phyloP scores from a whole-genome alignment of 2,329 filamentous ascomycete species.

The Aureobasidium musti region DNA sequence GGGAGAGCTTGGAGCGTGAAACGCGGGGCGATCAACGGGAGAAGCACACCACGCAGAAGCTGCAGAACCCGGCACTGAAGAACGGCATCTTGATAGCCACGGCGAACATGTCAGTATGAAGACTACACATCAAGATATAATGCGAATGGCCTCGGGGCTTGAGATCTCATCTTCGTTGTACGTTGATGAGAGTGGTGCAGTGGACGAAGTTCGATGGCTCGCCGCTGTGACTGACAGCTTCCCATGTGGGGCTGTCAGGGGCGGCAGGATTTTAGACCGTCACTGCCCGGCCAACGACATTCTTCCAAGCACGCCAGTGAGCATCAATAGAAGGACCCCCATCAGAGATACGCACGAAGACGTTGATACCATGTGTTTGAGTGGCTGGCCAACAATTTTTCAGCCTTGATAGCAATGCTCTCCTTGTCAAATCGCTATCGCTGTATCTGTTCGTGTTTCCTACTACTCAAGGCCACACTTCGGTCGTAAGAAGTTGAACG shows the following conservation, averaged over 20 bases:
- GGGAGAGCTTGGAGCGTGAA: neutral
- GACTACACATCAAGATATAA: neutral
- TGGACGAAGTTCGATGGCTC: neutral
- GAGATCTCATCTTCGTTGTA: neutral
- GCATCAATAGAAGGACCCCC: neutral
- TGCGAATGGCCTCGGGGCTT: neutral
- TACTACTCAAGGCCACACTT: neutral
- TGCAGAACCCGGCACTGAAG: neutral
- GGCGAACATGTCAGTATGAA: neutral
- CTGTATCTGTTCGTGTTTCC: neutral
- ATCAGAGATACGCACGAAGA: neutral
- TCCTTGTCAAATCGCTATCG: too few species aligned
- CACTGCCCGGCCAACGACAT: neutral
- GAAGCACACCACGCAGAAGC: neutral
- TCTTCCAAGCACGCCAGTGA: neutral
- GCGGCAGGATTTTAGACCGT: neutral
- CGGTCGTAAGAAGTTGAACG: neutral
- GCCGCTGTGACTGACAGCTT: too few species aligned
- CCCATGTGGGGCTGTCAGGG: too few species aligned
- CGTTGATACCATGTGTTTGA: too few species aligned
- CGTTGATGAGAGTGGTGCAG: neutral
- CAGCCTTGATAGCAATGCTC: too few species aligned
- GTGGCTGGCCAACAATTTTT: too few species aligned
- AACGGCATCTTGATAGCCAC: neutral
- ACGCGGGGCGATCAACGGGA: conserved; percentile 4